Evolutionary conservation across 2,329 filamentous ascomycete species (phyloP), one percentile per base, ranked within the genome.

Genomic region (Metarhizium anisopliae): DNA sequence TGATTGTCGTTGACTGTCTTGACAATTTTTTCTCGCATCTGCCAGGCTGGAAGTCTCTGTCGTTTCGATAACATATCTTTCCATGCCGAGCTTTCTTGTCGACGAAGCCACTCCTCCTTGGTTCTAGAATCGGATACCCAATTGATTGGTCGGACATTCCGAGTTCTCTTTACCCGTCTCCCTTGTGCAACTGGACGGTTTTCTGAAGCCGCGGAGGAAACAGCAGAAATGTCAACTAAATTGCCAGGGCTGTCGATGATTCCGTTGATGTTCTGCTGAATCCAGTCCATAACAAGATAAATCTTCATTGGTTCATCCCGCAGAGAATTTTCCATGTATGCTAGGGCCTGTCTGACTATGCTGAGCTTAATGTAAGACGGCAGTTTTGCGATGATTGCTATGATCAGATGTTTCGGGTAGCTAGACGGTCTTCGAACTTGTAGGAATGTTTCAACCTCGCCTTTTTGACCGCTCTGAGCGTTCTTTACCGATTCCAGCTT

Each of bases 361-460:
- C 91, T 96, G 11, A 99, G 77, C 58, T 93, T 89, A 66, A 97
- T 95, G 65, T 99, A 96, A 3, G 94, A 90, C 20, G 94, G 94
- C 13, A 97, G 79, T 11, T 82, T 81, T 30, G 84, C 78, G 50
- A 82, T 71, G 14, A 96, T 77, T 2, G 85, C 83, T 40, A 96
- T 74, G 10, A 95, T 80, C 77, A 74, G 83, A 70, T 68, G 81
- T 64, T 64, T 78, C 1, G 94, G 94, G 69, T 97, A 99, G 51
- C 80, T 77, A 3, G 80, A 80, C 1, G 90, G 84, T 61, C 81
- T 87, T 56, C 89, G 84, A 59, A 93, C 85, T 64, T 90, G 86
- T 2, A 84, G 62, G 45, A 73, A 72, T 0, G 82, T 75, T 47
- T 84, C 77, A 35, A 84, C 73, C n/a, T 77, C 66, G 69, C 70